Conservation (phyloP, 257 asterid genomes). For the Apocynum venetum region DNA sequence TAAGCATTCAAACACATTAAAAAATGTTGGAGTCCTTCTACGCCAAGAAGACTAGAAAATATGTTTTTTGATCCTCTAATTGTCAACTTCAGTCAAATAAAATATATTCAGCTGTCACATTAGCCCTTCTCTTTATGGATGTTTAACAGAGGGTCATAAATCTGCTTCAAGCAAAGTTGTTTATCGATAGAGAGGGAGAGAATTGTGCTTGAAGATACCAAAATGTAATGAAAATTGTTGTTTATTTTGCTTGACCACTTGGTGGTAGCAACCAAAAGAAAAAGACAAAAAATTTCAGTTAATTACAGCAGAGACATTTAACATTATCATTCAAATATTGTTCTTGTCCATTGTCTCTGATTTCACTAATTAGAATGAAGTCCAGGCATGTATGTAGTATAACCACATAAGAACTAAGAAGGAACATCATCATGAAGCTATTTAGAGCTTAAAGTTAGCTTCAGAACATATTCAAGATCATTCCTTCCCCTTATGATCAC, state of each 20-base stretch:
- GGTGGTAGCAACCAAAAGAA: neutral
- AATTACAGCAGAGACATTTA: neutral
- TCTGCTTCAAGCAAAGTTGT: neutral
- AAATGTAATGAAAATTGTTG: neutral
- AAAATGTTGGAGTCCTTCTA: too few species aligned
- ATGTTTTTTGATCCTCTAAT: too few species aligned
- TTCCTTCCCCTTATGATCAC: neutral
- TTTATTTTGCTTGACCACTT: neutral
- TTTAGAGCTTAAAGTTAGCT: constrained; percentile 8
- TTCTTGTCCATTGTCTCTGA: constrained; percentile 5
- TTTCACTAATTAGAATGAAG: neutral
- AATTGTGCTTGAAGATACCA: too few species aligned
- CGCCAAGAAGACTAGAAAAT: neutral
- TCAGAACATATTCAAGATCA: constrained; percentile 11
- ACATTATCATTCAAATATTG: neutral
- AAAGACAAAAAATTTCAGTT: neutral
- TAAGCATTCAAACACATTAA: neutral
- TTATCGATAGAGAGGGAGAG: too few species aligned
- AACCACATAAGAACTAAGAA: neutral
- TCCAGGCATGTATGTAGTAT: neutral
- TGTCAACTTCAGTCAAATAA: too few species aligned
- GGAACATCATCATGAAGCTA: neutral
- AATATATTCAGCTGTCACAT: too few species aligned
- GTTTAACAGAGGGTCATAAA: neutral
- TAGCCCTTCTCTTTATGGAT: neutral